phyloP scores from a whole-genome alignment of 2,329 filamentous ascomycete genomes.

The Lizonia empirigonia region DNA sequence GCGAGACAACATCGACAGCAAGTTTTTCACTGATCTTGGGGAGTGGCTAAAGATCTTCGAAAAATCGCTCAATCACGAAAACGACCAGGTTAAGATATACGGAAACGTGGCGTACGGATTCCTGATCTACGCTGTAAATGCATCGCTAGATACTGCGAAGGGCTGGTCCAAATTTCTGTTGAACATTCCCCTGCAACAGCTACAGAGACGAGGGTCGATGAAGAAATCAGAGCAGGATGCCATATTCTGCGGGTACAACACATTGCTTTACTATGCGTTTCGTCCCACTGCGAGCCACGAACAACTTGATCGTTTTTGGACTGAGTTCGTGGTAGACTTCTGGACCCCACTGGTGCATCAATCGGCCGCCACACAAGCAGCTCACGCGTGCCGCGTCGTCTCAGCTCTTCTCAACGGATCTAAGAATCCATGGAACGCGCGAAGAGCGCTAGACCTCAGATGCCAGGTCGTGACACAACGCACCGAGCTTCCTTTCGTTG shows the following conservation, averaged over 20 bases:
- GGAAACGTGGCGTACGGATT: slow-evolving; percentile 87
- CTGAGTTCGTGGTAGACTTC: slow-evolving; percentile 70
- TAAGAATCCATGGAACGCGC: slow-evolving; percentile 73
- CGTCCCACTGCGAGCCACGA: slow-evolving; percentile 68
- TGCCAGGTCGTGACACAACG: slow-evolving; percentile 54
- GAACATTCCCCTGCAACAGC: slow-evolving; percentile 34
- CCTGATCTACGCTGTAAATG: slow-evolving; percentile 74
- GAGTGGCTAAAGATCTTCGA: slow-evolving; percentile 81
- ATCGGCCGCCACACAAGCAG: slow-evolving; percentile 28
- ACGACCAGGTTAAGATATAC: slow-evolving; percentile 66
- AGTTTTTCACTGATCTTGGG: slow-evolving; percentile 73
- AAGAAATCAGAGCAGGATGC: slow-evolving; percentile 65
- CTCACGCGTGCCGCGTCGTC: slow-evolving; percentile 65
- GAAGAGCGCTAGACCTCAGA: slow-evolving; percentile 67
- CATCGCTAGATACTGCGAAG: slow-evolving; percentile 62
- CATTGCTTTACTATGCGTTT: slow-evolving; percentile 54
- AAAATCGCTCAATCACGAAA: slow-evolving; percentile 79
- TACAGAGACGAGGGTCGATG: slow-evolving; percentile 62
- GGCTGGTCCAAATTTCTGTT: slow-evolving; percentile 46
- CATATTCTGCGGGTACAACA: slow-evolving; percentile 75
- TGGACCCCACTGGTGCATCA: slow-evolving; percentile 51
- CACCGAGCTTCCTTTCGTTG: slow-evolving; percentile 81
- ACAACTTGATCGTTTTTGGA: slow-evolving; percentile 81
- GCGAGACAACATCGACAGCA: slow-evolving; percentile 62
- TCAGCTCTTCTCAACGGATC: slow-evolving; percentile 69